Evolutionary conservation across 768 basidiomycete species (phyloP), one percentile per base, ranked within the genome.

Genomic region (Kwoniella botswanensis): DNA sequence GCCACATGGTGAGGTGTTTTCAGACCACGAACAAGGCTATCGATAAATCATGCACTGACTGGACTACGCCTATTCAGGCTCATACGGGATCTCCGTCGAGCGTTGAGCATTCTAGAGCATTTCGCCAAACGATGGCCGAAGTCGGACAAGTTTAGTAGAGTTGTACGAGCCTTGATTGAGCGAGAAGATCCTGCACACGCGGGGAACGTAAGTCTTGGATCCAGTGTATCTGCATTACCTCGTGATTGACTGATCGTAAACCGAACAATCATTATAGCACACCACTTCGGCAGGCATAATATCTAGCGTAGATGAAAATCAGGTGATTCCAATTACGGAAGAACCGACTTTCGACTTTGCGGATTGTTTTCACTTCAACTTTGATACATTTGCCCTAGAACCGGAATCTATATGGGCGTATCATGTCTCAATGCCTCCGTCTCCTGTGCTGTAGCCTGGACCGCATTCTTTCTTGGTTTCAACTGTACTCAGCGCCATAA

Each of bases 341-440:
- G 63, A 42, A 18, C 17, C 35, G 10, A 54, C 9, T 21, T 62
- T 54, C 55, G 21, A 56, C 17, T 24, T 63, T 6, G 69, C 26
- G 24, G 58, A 56, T 13, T 66, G 71, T 46, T 74, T 74, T 60
- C 52, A 55, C 29, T 74, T 74, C 43, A 67, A 74, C 46, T 74
- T 74, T 55, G 63, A 70, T 17, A 63, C 50, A 22, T 74, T 74
- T 54, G 73, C 60, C 11, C 60, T 74, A 17, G 62, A 74, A 65
- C 73, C 73, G 13, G 70, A 71, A n/a, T 52, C 61, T 4, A 54
- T 54, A n/a, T 74, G 73, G 73, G 73, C 73, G 3, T 74, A 69
- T 44, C 72, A 67, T 53, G 41, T 58, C 2, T 74, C 73, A 4
- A 61, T 74, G 59, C 73, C 73, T 12, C 59, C 63, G 4, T 71